Evolutionary conservation across 2,329 filamentous ascomycete genomes (phyloP), one percentile per base, ranked within the genome.

Genomic region (Endothia cerciana): DNA sequence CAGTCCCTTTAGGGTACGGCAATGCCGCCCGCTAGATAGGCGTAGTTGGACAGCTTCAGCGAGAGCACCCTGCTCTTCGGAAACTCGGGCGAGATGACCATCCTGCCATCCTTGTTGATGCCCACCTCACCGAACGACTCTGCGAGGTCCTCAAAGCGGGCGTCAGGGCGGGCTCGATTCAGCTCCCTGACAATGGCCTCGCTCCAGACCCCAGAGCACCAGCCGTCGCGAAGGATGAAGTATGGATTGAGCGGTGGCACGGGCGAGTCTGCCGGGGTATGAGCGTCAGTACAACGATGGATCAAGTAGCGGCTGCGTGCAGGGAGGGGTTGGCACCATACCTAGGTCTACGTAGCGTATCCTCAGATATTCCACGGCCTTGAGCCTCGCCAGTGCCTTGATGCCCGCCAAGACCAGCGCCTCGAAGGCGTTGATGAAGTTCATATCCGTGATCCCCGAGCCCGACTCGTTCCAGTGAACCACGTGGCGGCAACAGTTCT

Each of bases 321-420:
- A 28, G 47, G 28, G 53, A n/a, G n/a, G 15, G 53, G 22, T 43
- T 22, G 45, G 17, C 45, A 38, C n/a, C 19, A 70, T 81, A 89
- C 87, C 83, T 6, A 93, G 81, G 75, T 93, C 90, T 62, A 93
- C 88, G 72, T 91, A 93, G 63, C 90, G 87, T 72, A 93, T 91
- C 65, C 90, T 83, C 69, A 93, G 75, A 74, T 87, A 87, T 55
- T 87, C 79, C 40, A 93, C 76, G n/a, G 81, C 78, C 62, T 83
- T 82, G 58, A 91, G 82, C 38, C 80, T 82, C 17, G 83, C 82
- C 56, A 93, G 76, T 3, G 88, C 83, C 58, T 83, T 82, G 40
- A 91, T 85, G 0, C 85, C 88, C 1, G 86, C 82, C 2, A 91
- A 70, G 3, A 93, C 88, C 13, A 93, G 79, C 65, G 83, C 82